phyloP scores from a whole-genome alignment of 176 grass and related monocot species.

The Eleusine indica region DNA sequence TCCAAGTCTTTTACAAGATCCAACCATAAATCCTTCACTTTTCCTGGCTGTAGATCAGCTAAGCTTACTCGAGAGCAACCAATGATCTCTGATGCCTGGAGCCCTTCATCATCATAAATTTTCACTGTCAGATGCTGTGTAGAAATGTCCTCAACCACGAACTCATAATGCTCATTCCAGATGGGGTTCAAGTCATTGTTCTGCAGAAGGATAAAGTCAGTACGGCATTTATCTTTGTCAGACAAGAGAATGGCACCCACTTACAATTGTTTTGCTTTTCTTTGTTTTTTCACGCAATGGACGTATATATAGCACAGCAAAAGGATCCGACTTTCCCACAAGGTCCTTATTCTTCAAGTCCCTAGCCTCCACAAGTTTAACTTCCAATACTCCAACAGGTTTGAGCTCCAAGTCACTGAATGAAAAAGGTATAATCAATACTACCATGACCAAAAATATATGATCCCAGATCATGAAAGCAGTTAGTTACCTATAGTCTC shows the following conservation, averaged over 20 bases:
- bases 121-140: constrained; percentile 87
- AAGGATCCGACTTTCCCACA: constrained; percentile 96
- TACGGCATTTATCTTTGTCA: constrained; percentile 19
- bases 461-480: constrained; percentile 24
- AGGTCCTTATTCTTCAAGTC: constrained; percentile 90
- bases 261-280: constrained; percentile 98
- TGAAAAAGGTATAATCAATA: constrained; percentile 37
- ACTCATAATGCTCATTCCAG: constrained; percentile 97
- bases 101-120: constrained; percentile 90
- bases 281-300: constrained; percentile 85
- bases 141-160: constrained; percentile 90
- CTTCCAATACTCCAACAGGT: constrained; percentile 91
- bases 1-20: constrained; percentile 93
- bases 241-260: constrained; percentile 42
- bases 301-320: constrained; percentile 74
- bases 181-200: constrained; percentile 98
- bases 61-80: constrained; percentile 80
- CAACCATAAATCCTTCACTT: constrained; percentile 95
- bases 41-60: constrained; percentile 72
- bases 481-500: constrained; percentile 81
- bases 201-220: constrained; percentile 57
- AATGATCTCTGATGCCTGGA: constrained; percentile 82
- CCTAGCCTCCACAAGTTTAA: constrained; percentile 96
- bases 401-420: constrained; percentile 90
- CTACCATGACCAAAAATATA: background rate